Conservation (phyloP, 192 early-diverging fungal genomes). For the Linderina pennispora region DNA sequence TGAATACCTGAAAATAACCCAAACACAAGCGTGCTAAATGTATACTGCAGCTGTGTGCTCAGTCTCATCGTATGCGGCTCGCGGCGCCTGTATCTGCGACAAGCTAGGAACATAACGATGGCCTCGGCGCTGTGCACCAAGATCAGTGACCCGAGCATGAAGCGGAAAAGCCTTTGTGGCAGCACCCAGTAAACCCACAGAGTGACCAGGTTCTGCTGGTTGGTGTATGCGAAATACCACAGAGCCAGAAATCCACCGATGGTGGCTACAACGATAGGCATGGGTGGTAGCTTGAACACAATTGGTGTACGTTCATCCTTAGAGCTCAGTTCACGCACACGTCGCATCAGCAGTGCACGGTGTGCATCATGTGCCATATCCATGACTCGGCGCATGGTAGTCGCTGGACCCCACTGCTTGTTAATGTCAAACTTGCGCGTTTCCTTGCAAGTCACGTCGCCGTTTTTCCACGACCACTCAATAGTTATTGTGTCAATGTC, state of each 20-base stretch:
- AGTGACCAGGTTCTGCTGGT: neutral
- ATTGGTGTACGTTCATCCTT: no score
- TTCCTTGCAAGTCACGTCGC: neutral
- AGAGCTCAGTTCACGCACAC: no score
- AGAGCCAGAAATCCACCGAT: neutral
- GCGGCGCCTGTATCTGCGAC: neutral
- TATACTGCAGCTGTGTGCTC: neutral
- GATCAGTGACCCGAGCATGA: neutral
- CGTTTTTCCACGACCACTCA: neutral
- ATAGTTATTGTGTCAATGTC: neutral
- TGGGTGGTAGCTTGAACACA: neutral
- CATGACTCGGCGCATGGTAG: neutral
- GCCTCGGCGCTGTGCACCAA: neutral
- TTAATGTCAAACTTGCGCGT: neutral
- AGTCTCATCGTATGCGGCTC: neutral
- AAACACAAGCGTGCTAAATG: neutral
- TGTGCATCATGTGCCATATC: neutral
- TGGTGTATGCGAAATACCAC: neutral
- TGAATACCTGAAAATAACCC: neutral
- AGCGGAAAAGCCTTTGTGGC: neutral
- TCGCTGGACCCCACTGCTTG: neutral
- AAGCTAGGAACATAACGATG: neutral
- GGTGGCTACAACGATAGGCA: neutral
- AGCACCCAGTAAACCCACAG: neutral
- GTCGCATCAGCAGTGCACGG: neutral